Evolutionary conservation across 371 early-diverging fungal genomes (phyloP).

Genomic region (Mucor mucedo): DNA sequence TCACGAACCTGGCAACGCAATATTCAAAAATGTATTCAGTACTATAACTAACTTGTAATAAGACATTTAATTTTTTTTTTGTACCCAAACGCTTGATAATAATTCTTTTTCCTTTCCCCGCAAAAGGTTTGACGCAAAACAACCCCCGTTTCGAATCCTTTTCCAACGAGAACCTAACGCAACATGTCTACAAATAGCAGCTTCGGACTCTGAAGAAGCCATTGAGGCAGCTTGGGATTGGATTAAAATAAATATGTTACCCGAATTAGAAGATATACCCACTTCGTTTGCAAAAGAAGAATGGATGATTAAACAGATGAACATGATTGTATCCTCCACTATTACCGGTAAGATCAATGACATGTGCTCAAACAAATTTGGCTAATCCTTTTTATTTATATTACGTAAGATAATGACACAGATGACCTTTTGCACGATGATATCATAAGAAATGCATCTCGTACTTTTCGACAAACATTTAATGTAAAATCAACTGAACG

Average conservation of each 20-base stretch:
- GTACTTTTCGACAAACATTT: constrained; percentile 91
- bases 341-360: constrained; percentile 59
- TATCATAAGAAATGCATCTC: constrained; percentile 83
- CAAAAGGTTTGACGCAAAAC: constrained; percentile 81
- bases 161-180: constrained; percentile 60
- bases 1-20: constrained; percentile 53
- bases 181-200: constrained; percentile 66
- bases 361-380: background rate
- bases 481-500: constrained; percentile 80
- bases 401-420: constrained; percentile 58
- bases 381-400: background rate
- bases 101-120: background rate
- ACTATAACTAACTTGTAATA: constrained; percentile 78
- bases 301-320: constrained; percentile 87
- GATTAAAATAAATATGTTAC: constrained; percentile 71
- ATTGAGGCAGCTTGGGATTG: constrained; percentile 90
- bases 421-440: constrained; percentile 83
- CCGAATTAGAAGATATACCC: constrained; percentile 72
- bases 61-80: background rate
- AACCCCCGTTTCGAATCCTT: constrained; percentile 88
- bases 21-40: constrained; percentile 68
- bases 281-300: constrained; percentile 76
- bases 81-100: background rate
- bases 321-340: constrained; percentile 71
- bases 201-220: constrained; percentile 77